phyloP scores from a whole-genome alignment of 1,139 yeast genomes.

The Cylindricascospora bacillispora region DNA sequence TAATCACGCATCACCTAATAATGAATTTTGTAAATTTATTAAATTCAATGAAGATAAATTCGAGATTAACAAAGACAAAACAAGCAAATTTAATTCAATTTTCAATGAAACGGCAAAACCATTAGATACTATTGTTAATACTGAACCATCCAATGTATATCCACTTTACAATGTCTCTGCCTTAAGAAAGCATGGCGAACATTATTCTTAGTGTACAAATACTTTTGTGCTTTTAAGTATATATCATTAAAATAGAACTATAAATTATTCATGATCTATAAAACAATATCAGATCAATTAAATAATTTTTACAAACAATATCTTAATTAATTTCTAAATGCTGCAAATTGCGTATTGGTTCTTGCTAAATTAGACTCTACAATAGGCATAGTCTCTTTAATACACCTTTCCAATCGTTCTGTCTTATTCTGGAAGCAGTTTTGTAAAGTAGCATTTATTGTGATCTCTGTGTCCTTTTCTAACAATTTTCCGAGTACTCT shows the following conservation, averaged over 20 bases:
- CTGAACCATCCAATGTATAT: slow-evolving; percentile 35
- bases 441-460: slow-evolving; percentile 22
- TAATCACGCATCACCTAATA: slow-evolving; percentile 21
- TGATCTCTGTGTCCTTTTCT: slow-evolving; percentile 22
- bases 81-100: slow-evolving; percentile 10
- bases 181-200: slow-evolving; percentile 77
- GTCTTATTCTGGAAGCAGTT: slow-evolving; percentile 25
- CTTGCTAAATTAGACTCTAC: slow-evolving; percentile 21
- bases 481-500: slow-evolving; percentile 19
- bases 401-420: slow-evolving; percentile 19
- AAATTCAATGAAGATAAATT: slow-evolving; percentile 27
- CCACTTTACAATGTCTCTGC: slow-evolving; percentile 54
- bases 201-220: slow-evolving; percentile 29
- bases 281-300: too few species aligned
- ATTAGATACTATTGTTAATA: slow-evolving; percentile 7
- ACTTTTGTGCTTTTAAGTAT: background rate
- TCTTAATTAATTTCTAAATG: too few species aligned
- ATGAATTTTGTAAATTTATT: slow-evolving; percentile 26
- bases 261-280: background rate
- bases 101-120: slow-evolving; percentile 12
- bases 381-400: slow-evolving; percentile 22
- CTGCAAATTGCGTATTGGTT: slow-evolving; percentile 24
- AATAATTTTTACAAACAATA: slow-evolving; percentile 1
- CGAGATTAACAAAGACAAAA: slow-evolving; percentile 18
- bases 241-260: background rate